Conservation (phyloP, 345 rosid genomes). For the Lepidium sativum region DNA sequence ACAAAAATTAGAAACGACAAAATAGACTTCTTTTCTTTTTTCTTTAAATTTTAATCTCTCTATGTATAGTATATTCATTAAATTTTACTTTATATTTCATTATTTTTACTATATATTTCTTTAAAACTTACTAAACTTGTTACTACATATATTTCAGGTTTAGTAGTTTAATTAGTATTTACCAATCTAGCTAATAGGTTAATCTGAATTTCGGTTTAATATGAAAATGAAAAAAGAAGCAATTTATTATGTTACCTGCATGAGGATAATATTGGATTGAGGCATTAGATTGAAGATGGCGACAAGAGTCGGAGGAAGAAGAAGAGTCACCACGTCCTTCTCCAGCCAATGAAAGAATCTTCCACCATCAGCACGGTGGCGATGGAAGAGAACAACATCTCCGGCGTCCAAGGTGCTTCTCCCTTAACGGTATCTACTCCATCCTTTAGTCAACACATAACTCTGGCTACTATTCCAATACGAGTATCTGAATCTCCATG, state of each 20-base stretch:
- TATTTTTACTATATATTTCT: too few species aligned
- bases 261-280: constrained; percentile 34
- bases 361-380: constrained; percentile 44
- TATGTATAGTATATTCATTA: neutral
- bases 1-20: constrained; percentile 13
- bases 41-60: neutral
- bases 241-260: constrained; percentile 32
- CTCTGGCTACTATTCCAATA: constrained; percentile 79
- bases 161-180: too few species aligned
- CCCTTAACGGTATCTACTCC: constrained; percentile 89
- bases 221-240: too few species aligned
- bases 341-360: constrained; percentile 75
- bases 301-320: constrained; percentile 23
- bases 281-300: constrained; percentile 29
- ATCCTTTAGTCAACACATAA: too few species aligned
- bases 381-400: constrained; percentile 56
- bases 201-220: too few species aligned
- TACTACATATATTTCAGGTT: too few species aligned
- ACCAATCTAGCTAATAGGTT: too few species aligned
- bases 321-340: constrained; percentile 39
- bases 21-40: constrained; percentile 2
- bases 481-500: constrained; percentile 80
- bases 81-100: neutral
- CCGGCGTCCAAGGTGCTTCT: constrained; percentile 81
- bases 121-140: too few species aligned